phyloP scores from a whole-genome alignment of 306 rosid species.

The Acacia melanoxylon region DNA sequence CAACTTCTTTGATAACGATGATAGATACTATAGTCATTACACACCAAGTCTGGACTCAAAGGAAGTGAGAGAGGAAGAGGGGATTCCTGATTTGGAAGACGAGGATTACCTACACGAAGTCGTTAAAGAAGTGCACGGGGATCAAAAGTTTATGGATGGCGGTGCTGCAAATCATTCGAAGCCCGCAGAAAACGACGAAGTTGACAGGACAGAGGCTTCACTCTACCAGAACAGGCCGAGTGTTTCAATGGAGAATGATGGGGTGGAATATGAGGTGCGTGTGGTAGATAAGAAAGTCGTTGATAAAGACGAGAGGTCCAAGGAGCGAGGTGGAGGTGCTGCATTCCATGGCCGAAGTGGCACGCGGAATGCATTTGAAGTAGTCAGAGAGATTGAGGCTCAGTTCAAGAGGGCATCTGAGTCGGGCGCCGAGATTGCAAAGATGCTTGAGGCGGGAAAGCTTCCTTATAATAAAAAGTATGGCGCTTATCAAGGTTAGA shows the following conservation, averaged over 20 bases:
- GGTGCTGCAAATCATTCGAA: slow-evolving; percentile 36
- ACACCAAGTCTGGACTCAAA: slow-evolving; percentile 77
- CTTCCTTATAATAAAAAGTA: slow-evolving; percentile 64
- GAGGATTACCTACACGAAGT: slow-evolving; percentile 71
- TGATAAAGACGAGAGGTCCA: slow-evolving; percentile 52
- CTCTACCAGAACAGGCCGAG: slow-evolving; percentile 51
- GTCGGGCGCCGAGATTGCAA: slow-evolving; percentile 66
- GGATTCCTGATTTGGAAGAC: slow-evolving; percentile 96
- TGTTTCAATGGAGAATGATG: slow-evolving; percentile 42
- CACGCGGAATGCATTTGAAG: slow-evolving; percentile 60
- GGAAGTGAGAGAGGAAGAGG: slow-evolving; percentile 90
- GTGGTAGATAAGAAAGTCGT: slow-evolving; percentile 77
- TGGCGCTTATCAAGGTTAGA: slow-evolving; percentile 48
- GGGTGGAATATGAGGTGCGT: slow-evolving; percentile 58
- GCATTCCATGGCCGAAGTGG: slow-evolving; percentile 55
- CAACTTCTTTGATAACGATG: slow-evolving; percentile 66
- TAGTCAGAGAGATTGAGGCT: slow-evolving; percentile 71
- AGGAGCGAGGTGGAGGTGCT: slow-evolving; percentile 47
- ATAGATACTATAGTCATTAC: slow-evolving; percentile 50
- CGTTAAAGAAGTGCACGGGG: slow-evolving; percentile 77
- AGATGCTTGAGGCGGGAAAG: slow-evolving; percentile 83
- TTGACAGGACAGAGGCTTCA: slow-evolving; percentile 33
- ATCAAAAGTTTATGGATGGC: slow-evolving; percentile 51
- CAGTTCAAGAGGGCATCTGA: slow-evolving; percentile 83
- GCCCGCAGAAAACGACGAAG: slow-evolving; percentile 29